Conservation (phyloP, 1,284 basidiomycete genomes). For the Kwoniella shivajii region DNA sequence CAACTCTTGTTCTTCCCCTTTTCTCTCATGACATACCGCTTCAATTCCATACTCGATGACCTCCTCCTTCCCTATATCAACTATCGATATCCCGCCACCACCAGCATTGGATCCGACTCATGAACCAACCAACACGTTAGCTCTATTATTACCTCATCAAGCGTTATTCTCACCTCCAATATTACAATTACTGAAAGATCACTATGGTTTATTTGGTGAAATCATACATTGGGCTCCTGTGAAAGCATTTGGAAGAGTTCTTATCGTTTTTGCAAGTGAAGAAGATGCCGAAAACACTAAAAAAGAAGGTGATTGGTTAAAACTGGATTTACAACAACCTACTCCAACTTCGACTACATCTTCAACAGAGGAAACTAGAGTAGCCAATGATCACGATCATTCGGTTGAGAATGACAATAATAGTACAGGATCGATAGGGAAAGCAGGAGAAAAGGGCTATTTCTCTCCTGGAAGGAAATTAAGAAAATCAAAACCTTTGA, state of each 20-base stretch:
- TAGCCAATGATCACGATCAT: no score
- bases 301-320: conserved; percentile 46
- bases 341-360: no score
- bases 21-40: conserved; percentile 7
- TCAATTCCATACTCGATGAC: not conserved
- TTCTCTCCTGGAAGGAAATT: conserved; percentile 7
- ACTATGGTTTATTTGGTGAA: conserved; percentile 72
- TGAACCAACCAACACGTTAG: conserved; percentile 66
- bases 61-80: not conserved
- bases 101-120: conserved; percentile 25
- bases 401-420: no score
- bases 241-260: conserved; percentile 73
- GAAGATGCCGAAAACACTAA: conserved; percentile 48
- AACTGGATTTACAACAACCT: conserved; percentile 29
- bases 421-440: no score
- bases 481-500: no score
- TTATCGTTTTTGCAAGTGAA: conserved; percentile 72
- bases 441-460: no score
- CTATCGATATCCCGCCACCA: conserved; percentile 21
- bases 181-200: conserved; percentile 65
- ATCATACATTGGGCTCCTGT: conserved; percentile 86
- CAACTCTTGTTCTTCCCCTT: not conserved
- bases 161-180: conserved; percentile 70
- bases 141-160: conserved; percentile 66
- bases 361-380: no score